Conservation (phyloP, 352 stramenopile genomes). For the Globisporangium camurandrum region DNA sequence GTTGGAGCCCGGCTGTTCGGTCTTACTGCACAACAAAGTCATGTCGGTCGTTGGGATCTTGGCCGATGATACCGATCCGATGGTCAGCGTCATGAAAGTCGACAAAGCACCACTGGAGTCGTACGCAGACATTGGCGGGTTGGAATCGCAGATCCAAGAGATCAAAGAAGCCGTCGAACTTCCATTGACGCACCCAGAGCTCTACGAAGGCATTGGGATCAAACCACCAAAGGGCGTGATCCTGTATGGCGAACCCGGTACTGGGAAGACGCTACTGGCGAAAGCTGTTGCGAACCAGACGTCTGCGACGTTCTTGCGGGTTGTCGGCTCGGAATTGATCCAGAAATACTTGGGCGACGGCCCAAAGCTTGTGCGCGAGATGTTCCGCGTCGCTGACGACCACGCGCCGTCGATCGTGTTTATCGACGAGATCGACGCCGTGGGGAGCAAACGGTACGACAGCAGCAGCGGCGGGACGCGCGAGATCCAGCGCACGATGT, state of each 20-base stretch:
- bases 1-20: slow-evolving; percentile 96
- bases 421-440: slow-evolving; percentile 99
- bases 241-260: slow-evolving; percentile 98
- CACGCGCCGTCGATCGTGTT: slow-evolving; percentile 99
- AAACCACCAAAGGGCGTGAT: slow-evolving; percentile 99
- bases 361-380: slow-evolving; percentile 98
- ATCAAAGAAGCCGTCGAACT: slow-evolving; percentile 95
- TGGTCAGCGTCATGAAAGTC: slow-evolving; percentile 99
- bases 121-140: slow-evolving; percentile 99
- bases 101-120: slow-evolving; percentile 98
- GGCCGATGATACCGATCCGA: slow-evolving; percentile 97
- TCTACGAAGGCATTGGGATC: slow-evolving; percentile 99
- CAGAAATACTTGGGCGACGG: slow-evolving; percentile 99
- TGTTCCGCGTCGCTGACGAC: slow-evolving; percentile 99
- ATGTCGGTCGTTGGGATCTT: slow-evolving; percentile 99
- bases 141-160: slow-evolving; percentile 97
- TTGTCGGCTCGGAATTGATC: slow-evolving; percentile 99
- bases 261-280: slow-evolving; percentile 99
- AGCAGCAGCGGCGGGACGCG: slow-evolving; percentile 95
- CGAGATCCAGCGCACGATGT: slow-evolving; percentile 99
- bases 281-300: slow-evolving; percentile 99
- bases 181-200: slow-evolving; percentile 97
- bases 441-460: slow-evolving; percentile 99
- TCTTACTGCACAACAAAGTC: slow-evolving; percentile 99
- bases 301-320: slow-evolving; percentile 98